phyloP scores from a whole-genome alignment of 352 stramenopile species.

The Phytopythium sindhum region DNA sequence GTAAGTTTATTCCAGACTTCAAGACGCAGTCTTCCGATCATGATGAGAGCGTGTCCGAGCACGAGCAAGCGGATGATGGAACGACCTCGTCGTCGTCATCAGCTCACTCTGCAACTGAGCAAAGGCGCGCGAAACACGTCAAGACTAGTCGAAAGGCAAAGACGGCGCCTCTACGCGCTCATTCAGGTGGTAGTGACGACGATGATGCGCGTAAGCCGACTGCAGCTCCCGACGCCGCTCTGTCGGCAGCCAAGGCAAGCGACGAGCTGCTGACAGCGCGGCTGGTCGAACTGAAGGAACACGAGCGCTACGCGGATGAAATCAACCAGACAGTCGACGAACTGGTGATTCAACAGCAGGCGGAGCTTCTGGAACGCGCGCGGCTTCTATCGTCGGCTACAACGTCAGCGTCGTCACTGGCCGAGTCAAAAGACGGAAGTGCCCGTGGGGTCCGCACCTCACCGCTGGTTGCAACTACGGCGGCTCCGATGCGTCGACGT shows the following conservation, averaged over 20 bases:
- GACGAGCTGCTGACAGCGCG: background rate
- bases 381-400: background rate
- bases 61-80: slow-evolving; percentile 5
- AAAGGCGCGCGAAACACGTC: background rate
- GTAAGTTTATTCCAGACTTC: background rate
- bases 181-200: background rate
- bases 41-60: background rate
- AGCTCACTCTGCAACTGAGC: background rate
- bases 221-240: background rate
- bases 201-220: background rate
- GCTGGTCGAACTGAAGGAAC: slow-evolving; percentile 21
- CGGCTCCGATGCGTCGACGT: background rate
- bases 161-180: background rate
- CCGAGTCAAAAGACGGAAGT: background rate
- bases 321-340: slow-evolving; percentile 24
- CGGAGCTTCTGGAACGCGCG: slow-evolving; percentile 2
- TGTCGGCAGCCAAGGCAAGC: background rate
- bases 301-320: slow-evolving; percentile 23
- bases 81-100: slow-evolving; percentile 4
- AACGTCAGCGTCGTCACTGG: background rate
- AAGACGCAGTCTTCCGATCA: background rate
- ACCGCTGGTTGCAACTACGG: background rate
- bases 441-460: background rate
- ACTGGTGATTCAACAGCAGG: slow-evolving; percentile 8
- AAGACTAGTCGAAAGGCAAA: background rate